Conservation (phyloP, 208 protist genomes). For the Leishmania turanica region DNA sequence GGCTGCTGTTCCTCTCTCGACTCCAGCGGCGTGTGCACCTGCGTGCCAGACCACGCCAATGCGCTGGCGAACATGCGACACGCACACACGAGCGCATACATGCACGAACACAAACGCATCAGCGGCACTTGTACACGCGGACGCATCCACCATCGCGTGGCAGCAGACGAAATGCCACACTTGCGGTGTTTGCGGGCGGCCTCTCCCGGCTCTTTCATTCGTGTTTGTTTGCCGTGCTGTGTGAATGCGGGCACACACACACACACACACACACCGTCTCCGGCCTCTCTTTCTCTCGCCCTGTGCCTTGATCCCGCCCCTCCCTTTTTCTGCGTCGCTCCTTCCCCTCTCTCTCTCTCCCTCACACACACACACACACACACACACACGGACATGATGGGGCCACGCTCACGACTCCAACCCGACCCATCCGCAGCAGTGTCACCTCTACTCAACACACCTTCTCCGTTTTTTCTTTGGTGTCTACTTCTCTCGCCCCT, state of each 20-base stretch:
- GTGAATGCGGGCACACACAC: neutral
- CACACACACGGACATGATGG: neutral
- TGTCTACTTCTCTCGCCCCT: neutral
- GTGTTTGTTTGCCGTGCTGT: neutral
- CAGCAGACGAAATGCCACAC: neutral
- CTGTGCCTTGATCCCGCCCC: constrained; percentile 15
- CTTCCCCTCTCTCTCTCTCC: neutral
- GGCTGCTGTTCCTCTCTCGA: neutral
- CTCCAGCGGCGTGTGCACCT: neutral
- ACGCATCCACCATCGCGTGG: neutral
- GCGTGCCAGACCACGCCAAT: neutral
- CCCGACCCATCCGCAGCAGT: constrained; percentile 1
- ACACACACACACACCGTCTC: neutral
- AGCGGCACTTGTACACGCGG: neutral
- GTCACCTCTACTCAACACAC: neutral
- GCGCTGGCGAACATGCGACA: neutral
- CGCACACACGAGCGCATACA: neutral
- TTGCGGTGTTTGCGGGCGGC: neutral
- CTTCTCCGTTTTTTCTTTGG: constrained; percentile 23
- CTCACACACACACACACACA: neutral
- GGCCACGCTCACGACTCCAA: neutral
- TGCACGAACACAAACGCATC: neutral
- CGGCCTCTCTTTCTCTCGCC: neutral
- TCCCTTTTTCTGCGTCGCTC: neutral
- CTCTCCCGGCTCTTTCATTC: neutral